A percentile compares a stretch with the other conserved stretches of the same genome.
Evolutionary conservation across 176 grass and related monocot genomes (phyloP).

Genomic region (Raddia distichophylla): DNA sequence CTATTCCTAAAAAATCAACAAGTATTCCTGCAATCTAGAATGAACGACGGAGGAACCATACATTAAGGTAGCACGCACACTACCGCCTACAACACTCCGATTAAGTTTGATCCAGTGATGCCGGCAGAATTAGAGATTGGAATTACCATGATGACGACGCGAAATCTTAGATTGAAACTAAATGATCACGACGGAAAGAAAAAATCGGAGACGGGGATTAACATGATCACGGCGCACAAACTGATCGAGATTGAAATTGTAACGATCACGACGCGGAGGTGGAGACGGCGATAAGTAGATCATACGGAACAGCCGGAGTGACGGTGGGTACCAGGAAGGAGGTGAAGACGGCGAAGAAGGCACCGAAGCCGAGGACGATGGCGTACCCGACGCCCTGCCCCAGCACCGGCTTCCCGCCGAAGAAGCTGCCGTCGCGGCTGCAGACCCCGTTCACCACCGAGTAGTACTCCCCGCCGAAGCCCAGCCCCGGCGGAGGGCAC

Average conservation of each 20-base stretch:
- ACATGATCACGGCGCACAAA: not conserved
- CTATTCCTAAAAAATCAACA: not conserved
- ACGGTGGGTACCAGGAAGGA: conserved; percentile 15
- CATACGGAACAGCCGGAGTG: not conserved
- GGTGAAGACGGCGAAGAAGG: conserved; percentile 62
- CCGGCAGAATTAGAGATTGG: not conserved
- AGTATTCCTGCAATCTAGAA: too few species aligned
- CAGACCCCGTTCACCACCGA: conserved; percentile 61
- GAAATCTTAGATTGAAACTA: not conserved
- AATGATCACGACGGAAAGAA: not conserved
- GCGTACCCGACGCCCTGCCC: conserved; percentile 73
- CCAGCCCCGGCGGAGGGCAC: conserved; percentile 55
- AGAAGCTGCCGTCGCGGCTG: conserved; percentile 61
- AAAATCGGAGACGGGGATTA: not conserved
- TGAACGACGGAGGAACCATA: too few species aligned
- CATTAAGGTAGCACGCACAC: too few species aligned
- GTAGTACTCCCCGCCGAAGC: conserved; percentile 69
- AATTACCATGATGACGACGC: not conserved
- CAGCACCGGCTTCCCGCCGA: conserved; percentile 57
- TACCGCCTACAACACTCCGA: not conserved
- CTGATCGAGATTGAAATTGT: not conserved
- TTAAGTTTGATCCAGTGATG: not conserved
- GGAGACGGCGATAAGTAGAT: not conserved
- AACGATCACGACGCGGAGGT: not conserved
- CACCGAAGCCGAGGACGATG: conserved; percentile 82